Base-by-base conservation (phyloP, 352 stramenopile genomes). In the Peronospora tabacina region DNA sequence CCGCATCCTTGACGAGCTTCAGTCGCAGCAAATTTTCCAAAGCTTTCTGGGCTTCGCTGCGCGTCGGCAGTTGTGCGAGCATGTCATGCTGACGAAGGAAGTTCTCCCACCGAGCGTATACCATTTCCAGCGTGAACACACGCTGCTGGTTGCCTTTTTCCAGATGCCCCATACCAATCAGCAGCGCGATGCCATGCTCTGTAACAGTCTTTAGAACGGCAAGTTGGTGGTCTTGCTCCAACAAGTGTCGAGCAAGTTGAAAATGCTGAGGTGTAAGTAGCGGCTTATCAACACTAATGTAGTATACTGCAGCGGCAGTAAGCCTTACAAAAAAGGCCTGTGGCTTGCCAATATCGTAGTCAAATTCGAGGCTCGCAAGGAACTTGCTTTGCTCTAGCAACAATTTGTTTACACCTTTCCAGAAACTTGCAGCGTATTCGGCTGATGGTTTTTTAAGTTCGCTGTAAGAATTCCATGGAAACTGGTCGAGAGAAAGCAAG, bases 111-210 rank as follows among this genome's bases (percentile, higher is more conserved):
- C 76, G 71, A 40, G 66, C 55, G 45, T 88, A 93, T 13, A 93
- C 74, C 82, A 90, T 93, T 52, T 90, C 82, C 26, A 93, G 66
- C 40, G 82, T 90, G 44, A 82, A 88, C 17, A 82, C 72, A 4
- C 58, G 56, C 46, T 85, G 56, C 46, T 85, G 70, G 15, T 66
- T 72, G 7, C 79, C 66, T 43, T 76, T 76, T 47, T 93, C 80
- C 2, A 90, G 49, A 34, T 87, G 75, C 34, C 74, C 77, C 82
- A 90, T 93, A 8, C 75, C 80, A 13, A 90, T 75, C 11, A 90
- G 46, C 19, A 93, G 55, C 8, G 73, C 77, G n/a, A 93, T 78
- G 9, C 75, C 75, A 39, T 81, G 59, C 51, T 87, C 63, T 22
- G 72, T 73, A 32, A 87, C 70, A 30, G 66, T 77, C 46, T 68